Evolutionary conservation across 177 flowering plant genomes (phyloP).

Genomic region (Vitis hybrid): DNA sequence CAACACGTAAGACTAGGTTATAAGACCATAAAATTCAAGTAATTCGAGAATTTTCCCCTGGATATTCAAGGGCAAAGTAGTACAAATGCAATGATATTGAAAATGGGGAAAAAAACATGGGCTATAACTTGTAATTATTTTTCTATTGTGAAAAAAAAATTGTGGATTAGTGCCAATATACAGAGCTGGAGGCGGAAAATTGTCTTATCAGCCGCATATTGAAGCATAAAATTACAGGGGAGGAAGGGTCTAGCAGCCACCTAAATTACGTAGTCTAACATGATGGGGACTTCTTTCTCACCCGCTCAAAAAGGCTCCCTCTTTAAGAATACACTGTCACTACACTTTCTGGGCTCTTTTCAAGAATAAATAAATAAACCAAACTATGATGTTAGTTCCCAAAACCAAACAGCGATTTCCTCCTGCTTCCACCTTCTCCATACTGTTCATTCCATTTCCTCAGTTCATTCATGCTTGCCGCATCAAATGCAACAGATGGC

Average conservation of each 20-base stretch:
- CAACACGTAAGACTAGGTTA: too few relatives aligned
- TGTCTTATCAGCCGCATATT: too few relatives aligned
- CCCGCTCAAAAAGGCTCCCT: constrained; percentile 4
- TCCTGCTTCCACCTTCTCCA: constrained; percentile 98
- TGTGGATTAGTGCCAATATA: constrained; percentile 1
- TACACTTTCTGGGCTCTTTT: not conserved
- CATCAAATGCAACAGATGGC: constrained; percentile 86
- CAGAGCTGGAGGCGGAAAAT: not conserved
- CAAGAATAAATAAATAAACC: constrained; percentile 4
- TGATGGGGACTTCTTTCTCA: constrained; percentile 1
- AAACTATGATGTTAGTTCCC: constrained; percentile 28
- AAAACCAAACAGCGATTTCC: constrained; percentile 84
- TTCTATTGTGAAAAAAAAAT: too few relatives aligned
- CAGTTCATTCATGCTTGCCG: constrained; percentile 92
- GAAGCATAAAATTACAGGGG: not conserved
- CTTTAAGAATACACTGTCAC: not conserved
- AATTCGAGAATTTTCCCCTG: too few relatives aligned
- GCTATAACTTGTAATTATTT: too few relatives aligned
- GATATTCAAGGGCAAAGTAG: too few relatives aligned
- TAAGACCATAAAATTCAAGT: too few relatives aligned
- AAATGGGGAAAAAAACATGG: too few relatives aligned
- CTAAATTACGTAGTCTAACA: not conserved
- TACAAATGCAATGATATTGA: too few relatives aligned
- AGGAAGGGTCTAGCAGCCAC: not conserved
- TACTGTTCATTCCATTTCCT: constrained; percentile 97